These are phyloP conservation scores for Teunomyces kruisii DNA, from an alignment of 805 yeast genomes.

Conservation along the genomic window DNA sequence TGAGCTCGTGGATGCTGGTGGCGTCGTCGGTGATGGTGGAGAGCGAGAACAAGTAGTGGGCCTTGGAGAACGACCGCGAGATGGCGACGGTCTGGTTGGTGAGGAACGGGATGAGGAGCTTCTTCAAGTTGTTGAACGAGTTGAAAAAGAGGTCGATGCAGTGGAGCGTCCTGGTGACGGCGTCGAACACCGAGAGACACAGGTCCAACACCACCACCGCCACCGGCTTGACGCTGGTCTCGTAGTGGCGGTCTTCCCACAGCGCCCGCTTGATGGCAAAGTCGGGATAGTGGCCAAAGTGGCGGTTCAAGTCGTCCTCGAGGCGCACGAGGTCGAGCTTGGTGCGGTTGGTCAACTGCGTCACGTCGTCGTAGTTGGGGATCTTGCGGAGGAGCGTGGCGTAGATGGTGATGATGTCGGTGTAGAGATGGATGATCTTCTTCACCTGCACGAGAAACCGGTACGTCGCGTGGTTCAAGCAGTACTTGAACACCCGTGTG, in stretches of 20 bases:
- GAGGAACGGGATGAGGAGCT: constrained; percentile 33
- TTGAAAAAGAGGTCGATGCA: constrained; percentile 41
- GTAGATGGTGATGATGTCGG: constrained; percentile 40
- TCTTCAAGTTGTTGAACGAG: constrained; percentile 37
- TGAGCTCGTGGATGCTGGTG: constrained; percentile 16
- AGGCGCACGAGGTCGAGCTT: constrained; percentile 20
- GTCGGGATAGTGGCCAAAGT: constrained; percentile 22
- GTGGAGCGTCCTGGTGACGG: constrained; percentile 24
- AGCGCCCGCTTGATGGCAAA: constrained; percentile 4
- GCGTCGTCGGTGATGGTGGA: constrained; percentile 33
- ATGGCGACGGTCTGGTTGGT: constrained; percentile 31
- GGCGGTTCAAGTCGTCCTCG: constrained; percentile 31
- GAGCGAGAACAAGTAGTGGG: constrained; percentile 25
- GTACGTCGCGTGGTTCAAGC: constrained; percentile 31
- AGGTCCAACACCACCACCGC: constrained; percentile 11
- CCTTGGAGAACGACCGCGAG: constrained; percentile 24
- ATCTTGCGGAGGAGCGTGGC: constrained; percentile 38
- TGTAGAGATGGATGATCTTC: constrained; percentile 34
- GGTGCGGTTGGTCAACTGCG: constrained; percentile 27
- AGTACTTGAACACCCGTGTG: constrained; percentile 29
- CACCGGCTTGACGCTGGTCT: constrained; percentile 11
- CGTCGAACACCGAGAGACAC: constrained; percentile 13
- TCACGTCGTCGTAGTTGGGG: constrained; percentile 42
- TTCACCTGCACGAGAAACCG: constrained; percentile 27
- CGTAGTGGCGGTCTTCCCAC: constrained; percentile 20